Percentiles rank a stretch among this genome's conserved stretches.
These are phyloP conservation scores for Colletotrichum tabaci DNA, from an alignment of 2,329 filamentous ascomycete species.

Conservation along the genomic window DNA sequence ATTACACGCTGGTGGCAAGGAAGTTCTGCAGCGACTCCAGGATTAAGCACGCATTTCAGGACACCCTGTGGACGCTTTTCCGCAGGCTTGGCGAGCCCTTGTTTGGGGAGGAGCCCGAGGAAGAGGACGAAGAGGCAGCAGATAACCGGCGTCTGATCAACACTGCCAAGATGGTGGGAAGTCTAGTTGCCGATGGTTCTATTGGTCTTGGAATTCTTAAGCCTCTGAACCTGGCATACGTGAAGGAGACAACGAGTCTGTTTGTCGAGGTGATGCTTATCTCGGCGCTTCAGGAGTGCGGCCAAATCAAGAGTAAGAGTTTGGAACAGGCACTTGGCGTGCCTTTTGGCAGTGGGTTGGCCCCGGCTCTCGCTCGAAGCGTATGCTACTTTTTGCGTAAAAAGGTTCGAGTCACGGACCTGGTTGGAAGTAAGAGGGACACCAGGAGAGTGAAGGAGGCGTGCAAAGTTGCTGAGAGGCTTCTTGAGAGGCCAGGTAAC, in stretches of 20 bases:
- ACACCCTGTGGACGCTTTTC: conserved; percentile 89
- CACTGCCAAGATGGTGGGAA: conserved; percentile 69
- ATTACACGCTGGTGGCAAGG: conserved; percentile 89
- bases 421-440: conserved; percentile 65
- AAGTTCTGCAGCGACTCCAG: conserved; percentile 82
- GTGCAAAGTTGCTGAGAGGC: conserved; percentile 60
- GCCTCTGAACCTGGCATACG: conserved; percentile 82
- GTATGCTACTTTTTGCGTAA: conserved; percentile 86
- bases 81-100: conserved; percentile 86
- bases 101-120: conserved; percentile 75
- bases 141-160: conserved; percentile 68
- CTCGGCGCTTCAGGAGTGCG: conserved; percentile 77
- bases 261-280: conserved; percentile 89
- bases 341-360: conserved; percentile 44
- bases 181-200: conserved; percentile 62
- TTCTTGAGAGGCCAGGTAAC: conserved; percentile 49
- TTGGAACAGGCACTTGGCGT: conserved; percentile 33
- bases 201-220: conserved; percentile 69
- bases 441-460: conserved; percentile 63
- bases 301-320: conserved; percentile 53
- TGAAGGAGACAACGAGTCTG: conserved; percentile 81
- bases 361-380: conserved; percentile 79
- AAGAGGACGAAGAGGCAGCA: conserved; percentile 63
- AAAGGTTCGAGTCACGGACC: conserved; percentile 76
- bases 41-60: conserved; percentile 88